Evolutionary conservation across 192 early-diverging fungal species (phyloP).

Genomic region (Podila verticillata): DNA sequence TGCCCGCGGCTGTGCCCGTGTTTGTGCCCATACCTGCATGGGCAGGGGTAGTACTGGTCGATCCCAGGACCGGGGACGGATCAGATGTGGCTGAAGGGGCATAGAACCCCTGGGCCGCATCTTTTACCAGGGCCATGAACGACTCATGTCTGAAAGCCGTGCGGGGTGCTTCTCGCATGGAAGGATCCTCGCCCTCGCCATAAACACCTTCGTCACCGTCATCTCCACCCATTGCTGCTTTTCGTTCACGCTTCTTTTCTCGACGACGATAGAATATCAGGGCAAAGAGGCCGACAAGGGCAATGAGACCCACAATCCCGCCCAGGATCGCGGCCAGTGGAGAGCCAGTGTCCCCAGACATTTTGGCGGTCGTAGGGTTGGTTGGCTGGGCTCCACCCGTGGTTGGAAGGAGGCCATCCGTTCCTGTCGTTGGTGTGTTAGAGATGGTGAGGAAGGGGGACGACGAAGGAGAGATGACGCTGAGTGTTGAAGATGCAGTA

Average conservation of each 20-base stretch:
- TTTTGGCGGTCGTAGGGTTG: neutral
- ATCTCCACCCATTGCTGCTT: neutral
- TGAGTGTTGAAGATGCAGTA: neutral
- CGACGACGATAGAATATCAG: neutral
- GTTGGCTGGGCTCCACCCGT: neutral
- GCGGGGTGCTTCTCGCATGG: neutral
- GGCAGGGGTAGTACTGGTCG: neutral
- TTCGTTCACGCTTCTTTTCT: neutral
- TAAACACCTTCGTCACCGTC: neutral
- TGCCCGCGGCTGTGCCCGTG: too few relatives aligned
- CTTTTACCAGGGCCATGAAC: slow-evolving; percentile 15
- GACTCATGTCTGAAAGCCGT: slow-evolving; percentile 9
- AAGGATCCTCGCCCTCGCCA: neutral
- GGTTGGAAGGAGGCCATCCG: neutral
- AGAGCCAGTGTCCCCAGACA: neutral
- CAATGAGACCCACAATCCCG: neutral
- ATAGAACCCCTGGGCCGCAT: slow-evolving; percentile 12
- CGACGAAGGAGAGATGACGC: neutral
- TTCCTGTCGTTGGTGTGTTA: neutral
- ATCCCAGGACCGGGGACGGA: neutral
- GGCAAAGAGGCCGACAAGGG: slow-evolving; percentile 5
- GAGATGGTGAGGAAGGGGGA: neutral
- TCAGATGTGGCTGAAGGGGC: slow-evolving; percentile 3
- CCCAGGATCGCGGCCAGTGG: neutral
- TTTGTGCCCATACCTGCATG: too few relatives aligned